Evolutionary conservation across 352 stramenopile genomes (phyloP), one percentile per base, ranked within the genome.

Genomic region (Globisporangium abappressorium): DNA sequence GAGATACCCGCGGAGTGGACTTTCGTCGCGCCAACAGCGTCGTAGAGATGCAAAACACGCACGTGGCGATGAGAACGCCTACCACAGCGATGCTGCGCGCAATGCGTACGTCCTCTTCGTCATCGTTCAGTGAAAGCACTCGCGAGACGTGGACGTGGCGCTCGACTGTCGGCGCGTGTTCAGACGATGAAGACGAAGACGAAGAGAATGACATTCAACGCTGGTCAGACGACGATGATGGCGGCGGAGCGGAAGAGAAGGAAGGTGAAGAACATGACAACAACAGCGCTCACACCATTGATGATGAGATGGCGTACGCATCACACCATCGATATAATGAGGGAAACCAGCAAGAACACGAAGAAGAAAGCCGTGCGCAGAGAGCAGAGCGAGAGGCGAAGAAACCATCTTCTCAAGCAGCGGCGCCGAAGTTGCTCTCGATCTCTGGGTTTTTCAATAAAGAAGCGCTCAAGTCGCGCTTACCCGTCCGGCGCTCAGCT

Each of bases 61-160:
- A 20, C 28, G 56, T 18, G 61, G 55, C 62, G 22, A 36, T 18
- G 43, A 51, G 15, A 51, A 51, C 43, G 43, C 18, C 43, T 15
- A 51, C 43, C 43, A 12, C 43, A 51, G 11, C 15, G 18, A 51
- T 51, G 43, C 18, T 24, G 18, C 18, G 9, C 26, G 26, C 41
- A 14, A 33, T 46, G 41, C 47, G 60, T 22, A 5, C 11, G 5
- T 65, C 60, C 5, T 57, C 60, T 1, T 33, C 49, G 20, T 61
- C 55, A 22, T 61, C 55, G 7, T 43, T 46, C 30, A 61, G 20
- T 36, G 41, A 43, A 9, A n/a, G 28, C 7, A 15, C 26, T 15
- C 70, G 71, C 15, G 82, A 92, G 20, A 76, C 78, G 56, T 91
- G 82, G 82, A 61, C 80, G 1, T 87, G 69, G 54, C 79, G 79